Conservation (phyloP, 2,329 filamentous ascomycete genomes). For the Colletotrichum karsti region DNA sequence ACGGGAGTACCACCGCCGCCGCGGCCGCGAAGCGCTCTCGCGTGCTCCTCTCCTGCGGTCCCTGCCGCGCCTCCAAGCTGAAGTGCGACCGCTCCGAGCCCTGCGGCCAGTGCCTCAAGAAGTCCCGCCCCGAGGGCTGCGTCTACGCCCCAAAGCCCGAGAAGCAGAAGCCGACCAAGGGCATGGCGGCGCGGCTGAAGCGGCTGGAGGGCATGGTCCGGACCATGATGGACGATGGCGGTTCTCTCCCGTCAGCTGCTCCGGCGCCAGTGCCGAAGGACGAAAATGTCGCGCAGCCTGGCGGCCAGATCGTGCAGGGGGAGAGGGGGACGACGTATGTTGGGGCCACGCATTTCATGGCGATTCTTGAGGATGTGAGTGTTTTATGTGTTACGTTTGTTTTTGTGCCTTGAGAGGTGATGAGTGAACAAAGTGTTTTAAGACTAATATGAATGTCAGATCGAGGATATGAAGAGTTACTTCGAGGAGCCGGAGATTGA, state of each 20-base stretch:
- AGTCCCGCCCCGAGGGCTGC: constrained; percentile 54
- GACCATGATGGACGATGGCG: constrained; percentile 56
- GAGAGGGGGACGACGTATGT: constrained; percentile 59
- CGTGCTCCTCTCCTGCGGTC: constrained; percentile 60
- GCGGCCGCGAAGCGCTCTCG: constrained; percentile 51
- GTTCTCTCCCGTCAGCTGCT: background rate
- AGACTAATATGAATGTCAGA: constrained; percentile 46
- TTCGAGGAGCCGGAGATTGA: constrained; percentile 57
- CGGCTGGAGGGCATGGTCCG: constrained; percentile 67
- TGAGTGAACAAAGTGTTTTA: background rate
- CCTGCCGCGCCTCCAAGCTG: constrained; percentile 62
- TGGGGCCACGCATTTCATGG: constrained; percentile 68
- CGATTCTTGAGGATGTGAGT: constrained; percentile 68
- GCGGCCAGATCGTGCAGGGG: constrained; percentile 53
- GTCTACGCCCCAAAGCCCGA: constrained; percentile 57
- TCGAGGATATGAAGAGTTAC: constrained; percentile 66
- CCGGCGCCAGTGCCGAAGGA: background rate
- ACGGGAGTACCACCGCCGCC: background rate
- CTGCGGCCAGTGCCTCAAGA: constrained; percentile 62
- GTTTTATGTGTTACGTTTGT: no score
- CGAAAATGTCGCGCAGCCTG: constrained; percentile 31
- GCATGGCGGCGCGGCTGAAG: constrained; percentile 62
- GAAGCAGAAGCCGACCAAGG: constrained; percentile 50
- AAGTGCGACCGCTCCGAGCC: constrained; percentile 64
- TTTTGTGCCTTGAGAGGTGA: background rate